A percentile compares a stretch with the other conserved stretches of the same genome.
Conservation (phyloP, 2,329 filamentous ascomycete genomes). For the Aspergillus ustus region DNA sequence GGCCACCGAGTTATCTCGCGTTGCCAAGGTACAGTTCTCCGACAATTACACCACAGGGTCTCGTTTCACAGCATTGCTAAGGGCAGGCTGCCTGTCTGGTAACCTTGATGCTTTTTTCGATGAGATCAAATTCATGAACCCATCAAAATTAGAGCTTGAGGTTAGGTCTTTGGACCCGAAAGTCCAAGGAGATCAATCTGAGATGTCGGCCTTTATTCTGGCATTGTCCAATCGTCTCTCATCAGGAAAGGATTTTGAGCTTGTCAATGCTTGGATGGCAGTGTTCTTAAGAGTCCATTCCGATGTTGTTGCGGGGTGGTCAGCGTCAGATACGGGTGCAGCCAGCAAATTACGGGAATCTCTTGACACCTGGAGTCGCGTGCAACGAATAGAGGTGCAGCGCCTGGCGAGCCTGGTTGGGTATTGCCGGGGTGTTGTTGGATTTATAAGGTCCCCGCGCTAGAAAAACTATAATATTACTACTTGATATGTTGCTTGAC, state of each 20-base stretch:
- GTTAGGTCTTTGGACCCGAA: conserved; percentile 73
- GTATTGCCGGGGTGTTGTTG: conserved; percentile 84
- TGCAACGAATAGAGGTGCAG: conserved; percentile 72
- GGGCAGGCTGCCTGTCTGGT: conserved; percentile 52
- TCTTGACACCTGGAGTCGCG: conserved; percentile 70
- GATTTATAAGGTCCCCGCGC: conserved; percentile 70
- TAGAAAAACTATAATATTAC: conserved; percentile 21
- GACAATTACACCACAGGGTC: conserved; percentile 39
- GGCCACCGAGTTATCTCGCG: conserved; percentile 64
- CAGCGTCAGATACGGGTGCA: conserved; percentile 52
- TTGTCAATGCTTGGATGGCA: conserved; percentile 96
- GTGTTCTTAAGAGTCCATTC: conserved; percentile 84
- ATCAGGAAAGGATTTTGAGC: conserved; percentile 81
- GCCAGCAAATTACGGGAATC: conserved; percentile 58
- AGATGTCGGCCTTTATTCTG: conserved; percentile 78
- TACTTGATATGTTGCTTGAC: background rate
- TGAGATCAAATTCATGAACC: conserved; percentile 78
- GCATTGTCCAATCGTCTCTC: conserved; percentile 74
- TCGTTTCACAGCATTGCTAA: conserved; percentile 56
- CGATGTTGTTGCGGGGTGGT: conserved; percentile 56
- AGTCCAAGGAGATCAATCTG: conserved; percentile 59
- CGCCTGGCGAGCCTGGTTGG: conserved; percentile 78
- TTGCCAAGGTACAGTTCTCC: conserved; percentile 65
- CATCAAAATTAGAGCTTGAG: conserved; percentile 86
- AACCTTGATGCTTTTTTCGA: conserved; percentile 73